Conservation (phyloP, 805 yeast genomes). For the Sugiyamaella boreocaroliniensis region DNA sequence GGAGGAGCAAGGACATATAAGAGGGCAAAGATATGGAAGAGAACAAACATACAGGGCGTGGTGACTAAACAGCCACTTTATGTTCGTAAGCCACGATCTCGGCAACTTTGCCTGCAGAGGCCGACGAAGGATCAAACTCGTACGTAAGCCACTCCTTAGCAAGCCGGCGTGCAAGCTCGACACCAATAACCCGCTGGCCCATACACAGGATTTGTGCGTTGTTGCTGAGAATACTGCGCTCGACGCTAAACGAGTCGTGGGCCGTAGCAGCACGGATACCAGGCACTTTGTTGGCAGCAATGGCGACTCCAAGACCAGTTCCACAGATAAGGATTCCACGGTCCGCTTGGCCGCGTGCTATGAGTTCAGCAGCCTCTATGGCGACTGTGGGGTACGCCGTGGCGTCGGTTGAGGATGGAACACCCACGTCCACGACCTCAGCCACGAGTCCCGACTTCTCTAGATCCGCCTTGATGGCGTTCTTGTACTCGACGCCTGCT, state of each 20-base stretch:
- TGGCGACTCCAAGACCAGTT: constrained; percentile 45
- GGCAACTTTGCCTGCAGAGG: constrained; percentile 39
- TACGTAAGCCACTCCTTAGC: constrained; percentile 42
- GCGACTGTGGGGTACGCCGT: constrained; percentile 41
- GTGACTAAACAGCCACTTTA: no score
- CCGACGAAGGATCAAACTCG: constrained; percentile 34
- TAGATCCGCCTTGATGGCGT: constrained; percentile 34
- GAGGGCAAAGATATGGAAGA: no score
- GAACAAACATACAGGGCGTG: no score
- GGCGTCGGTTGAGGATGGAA: constrained; percentile 28
- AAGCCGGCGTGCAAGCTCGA: constrained; percentile 39
- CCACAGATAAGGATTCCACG: constrained; percentile 43
- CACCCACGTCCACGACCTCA: constrained; percentile 38
- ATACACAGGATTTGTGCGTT: constrained; percentile 42
- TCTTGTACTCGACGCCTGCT: constrained; percentile 42
- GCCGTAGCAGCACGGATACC: constrained; percentile 46
- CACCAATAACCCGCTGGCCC: constrained; percentile 43
- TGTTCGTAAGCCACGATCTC: constrained; percentile 30
- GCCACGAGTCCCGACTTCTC: constrained; percentile 28
- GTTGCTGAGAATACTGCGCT: constrained; percentile 39
- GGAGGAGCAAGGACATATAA: no score
- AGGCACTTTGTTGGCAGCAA: constrained; percentile 41
- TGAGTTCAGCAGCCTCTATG: constrained; percentile 38
- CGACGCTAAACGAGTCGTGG: constrained; percentile 43
- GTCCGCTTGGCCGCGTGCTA: constrained; percentile 38